Evolutionary conservation across 768 basidiomycete genomes (phyloP).

Genomic region (Dentipellis fragilis): DNA sequence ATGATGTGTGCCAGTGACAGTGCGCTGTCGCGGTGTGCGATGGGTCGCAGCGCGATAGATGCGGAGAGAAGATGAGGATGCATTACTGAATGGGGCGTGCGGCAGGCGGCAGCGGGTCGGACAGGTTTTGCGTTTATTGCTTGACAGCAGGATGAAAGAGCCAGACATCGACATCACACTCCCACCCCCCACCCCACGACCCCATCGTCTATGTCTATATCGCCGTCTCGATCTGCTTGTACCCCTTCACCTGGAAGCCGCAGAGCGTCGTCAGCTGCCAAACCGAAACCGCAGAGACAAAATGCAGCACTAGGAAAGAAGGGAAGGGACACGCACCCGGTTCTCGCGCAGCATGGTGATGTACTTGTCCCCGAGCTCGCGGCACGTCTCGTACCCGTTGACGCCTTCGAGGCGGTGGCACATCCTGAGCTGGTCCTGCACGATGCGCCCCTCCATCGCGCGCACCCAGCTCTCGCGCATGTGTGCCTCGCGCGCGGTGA

Average conservation of each 20-base stretch:
- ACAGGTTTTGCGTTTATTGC: too few species aligned
- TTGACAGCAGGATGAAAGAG: too few species aligned
- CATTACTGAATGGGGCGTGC: too few species aligned
- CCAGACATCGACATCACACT: too few species aligned
- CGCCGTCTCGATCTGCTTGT: constrained; percentile 57
- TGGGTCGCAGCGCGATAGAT: too few species aligned
- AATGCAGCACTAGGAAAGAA: too few species aligned
- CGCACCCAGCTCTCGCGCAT: constrained; percentile 91
- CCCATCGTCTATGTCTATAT: too few species aligned
- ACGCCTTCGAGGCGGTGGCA: constrained; percentile 88
- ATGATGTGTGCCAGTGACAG: too few species aligned
- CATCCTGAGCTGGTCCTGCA: constrained; percentile 79
- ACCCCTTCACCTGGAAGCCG: constrained; percentile 65
- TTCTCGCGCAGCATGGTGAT: constrained; percentile 67
- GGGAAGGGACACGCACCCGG: constrained; percentile 45
- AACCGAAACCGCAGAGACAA: neutral
- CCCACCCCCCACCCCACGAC: too few species aligned
- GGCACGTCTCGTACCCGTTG: constrained; percentile 85
- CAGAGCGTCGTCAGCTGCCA: neutral
- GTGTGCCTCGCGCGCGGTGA: constrained; percentile 60
- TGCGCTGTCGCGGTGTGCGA: too few species aligned
- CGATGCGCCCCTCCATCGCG: constrained; percentile 86
- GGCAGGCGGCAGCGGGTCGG: too few species aligned
- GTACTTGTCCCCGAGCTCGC: constrained; percentile 78
- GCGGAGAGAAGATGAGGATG: too few species aligned